phyloP scores from a whole-genome alignment of 164 flowering plant species.

The grape (Vitis vinifera) region ASM3070453v1 NC_081820.1:2649501-2650000 shows the following conservation, averaged over 20 bases:
- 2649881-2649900: conserved; percentile 84
- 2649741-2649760: conserved; percentile 80
- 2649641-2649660: neutral
- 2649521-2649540: too few species aligned
- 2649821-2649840: too few species aligned
- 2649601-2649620: conserved; percentile 48
- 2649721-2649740: conserved; percentile 57
- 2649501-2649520: too few species aligned
- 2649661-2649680: conserved; percentile 11
- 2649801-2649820: neutral
- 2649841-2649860: neutral
- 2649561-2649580: conserved; percentile 54
- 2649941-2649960: conserved; percentile 72
- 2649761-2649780: conserved; percentile 74
- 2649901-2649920: conserved; percentile 75
- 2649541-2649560: conserved; percentile 68
- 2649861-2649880: conserved; percentile 14
- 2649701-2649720: conserved; percentile 13
- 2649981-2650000: too few species aligned
- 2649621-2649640: conserved; percentile 17
- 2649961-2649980: too few species aligned
- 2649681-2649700: conserved; percentile 16
- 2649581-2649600: conserved; percentile 78
- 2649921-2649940: conserved; percentile 64
- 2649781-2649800: conserved; percentile 73